Evolutionary conservation across 1,284 basidiomycete species (phyloP).

Genomic region (Trametes sp.): DNA sequence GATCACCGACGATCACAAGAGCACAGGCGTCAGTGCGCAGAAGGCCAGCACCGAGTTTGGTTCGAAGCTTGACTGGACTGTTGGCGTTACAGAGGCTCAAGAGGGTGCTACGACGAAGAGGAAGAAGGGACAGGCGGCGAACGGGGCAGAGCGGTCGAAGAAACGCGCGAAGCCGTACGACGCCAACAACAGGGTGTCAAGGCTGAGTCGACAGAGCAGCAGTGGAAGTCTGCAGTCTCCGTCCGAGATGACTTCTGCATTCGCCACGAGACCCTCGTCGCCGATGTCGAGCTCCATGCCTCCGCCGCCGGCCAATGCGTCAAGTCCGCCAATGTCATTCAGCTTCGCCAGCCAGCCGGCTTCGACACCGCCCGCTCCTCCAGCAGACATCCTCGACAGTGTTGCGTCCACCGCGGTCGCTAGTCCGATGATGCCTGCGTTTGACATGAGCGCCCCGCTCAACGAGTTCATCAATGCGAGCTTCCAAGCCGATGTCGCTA

Average conservation of each 20-base stretch:
- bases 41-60: conserved; percentile 32
- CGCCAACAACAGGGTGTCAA: conserved; percentile 28
- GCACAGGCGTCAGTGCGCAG: conserved; percentile 53
- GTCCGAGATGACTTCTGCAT: conserved; percentile 39
- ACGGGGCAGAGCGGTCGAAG: conserved; percentile 39
- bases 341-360: conserved; percentile 32
- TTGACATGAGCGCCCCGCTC: conserved; percentile 34
- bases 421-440: conserved; percentile 28
- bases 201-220: conserved; percentile 41
- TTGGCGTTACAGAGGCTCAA: conserved; percentile 30
- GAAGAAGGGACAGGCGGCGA: conserved; percentile 35
- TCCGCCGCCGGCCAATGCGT: conserved; percentile 35
- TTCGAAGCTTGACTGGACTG: conserved; percentile 33
- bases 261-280: conserved; percentile 44
- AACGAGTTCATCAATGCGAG: conserved; percentile 24
- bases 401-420: conserved; percentile 21
- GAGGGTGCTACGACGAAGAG: conserved; percentile 43
- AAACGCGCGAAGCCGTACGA: conserved; percentile 45
- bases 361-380: conserved; percentile 24
- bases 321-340: conserved; percentile 35
- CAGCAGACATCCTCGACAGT: conserved; percentile 22
- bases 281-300: conserved; percentile 36
- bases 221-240: conserved; percentile 42
- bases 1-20: conserved; percentile 99
- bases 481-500: conserved; percentile 38